Base-by-base conservation (phyloP, 1,284 basidiomycete species). In the Trichosporon sp. region DNA sequence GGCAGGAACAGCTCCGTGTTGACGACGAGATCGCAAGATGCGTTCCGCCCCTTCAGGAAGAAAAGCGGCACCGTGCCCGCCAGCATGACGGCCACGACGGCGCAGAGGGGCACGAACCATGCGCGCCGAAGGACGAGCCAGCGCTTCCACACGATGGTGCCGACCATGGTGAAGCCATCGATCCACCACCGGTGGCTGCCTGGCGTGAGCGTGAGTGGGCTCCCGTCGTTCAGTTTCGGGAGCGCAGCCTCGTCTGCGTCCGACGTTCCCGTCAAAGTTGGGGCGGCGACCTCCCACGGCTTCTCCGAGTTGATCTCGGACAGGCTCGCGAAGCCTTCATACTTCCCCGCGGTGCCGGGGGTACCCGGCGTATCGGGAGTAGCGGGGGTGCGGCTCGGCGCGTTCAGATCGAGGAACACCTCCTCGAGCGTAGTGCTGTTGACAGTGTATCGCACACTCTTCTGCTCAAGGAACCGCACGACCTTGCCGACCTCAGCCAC, bases 401-500 rank as follows among this genome's bases (percentile, higher is more conserved):
- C 59, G 68, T 86, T 92, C 37, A 93, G 83, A 63, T 88, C 86
- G 7, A 93, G 85, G 84, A 93, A 93, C 54, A 93, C 90, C 70
- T 92, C 90, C 77, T 93, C 92, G 66, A 93, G 90, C 4, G 91
- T 89, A 0, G 91, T 90, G 2, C 90, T 89, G 21, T 90, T 83
- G 7, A 92, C 86, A 66, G 92, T 90, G 77, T 91, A 92, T 0
- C 87, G 87, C 2, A 74, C 6, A 10, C 69, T 37, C 35, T n/a
- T 14, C 14, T 10, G n/a, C 46, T 70, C 37, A 0, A 92, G 80
- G 0, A 88, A 70, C 40, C 86, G 84, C 16, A 92, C 86, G 4
- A 91, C 87, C 40, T 84, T 79, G 54, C 88, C 87, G 0, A 92
- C 89, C 0, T 84, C 79, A 0, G 71, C 71, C 2, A 88, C 77